Evolutionary conservation across 768 basidiomycete species (phyloP), one percentile per base, ranked within the genome.

Genomic region (Lactarius tabidus): DNA sequence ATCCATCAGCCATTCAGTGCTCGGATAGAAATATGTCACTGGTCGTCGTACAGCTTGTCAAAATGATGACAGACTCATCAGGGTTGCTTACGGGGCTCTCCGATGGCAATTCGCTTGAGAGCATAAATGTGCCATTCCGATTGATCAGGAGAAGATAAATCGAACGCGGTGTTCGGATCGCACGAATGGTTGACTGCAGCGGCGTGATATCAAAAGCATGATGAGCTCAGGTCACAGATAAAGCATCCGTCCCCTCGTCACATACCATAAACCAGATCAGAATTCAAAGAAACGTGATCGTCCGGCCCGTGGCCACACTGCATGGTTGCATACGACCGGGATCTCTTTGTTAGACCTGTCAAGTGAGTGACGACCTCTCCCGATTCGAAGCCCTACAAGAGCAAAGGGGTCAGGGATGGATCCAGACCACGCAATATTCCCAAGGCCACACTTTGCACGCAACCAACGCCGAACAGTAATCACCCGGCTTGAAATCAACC

Each of bases 1-100:
- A 23, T 79, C 84, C 85, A 88, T 87, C 54, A 84, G 80, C 86
- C 86, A 88, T 70, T 88, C 86, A 18, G 85, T 88, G 69, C 81
- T 82, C 20, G 86, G 87, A 72, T 88, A 87, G 71, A 87, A 88
- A 71, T 82, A 87, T 2, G 82, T 84, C 61, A 87, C 77, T 75
- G 72, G 36, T 29, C 20, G 56, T 29, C 60, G 54, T 39, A 36
- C 53, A 54, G 20, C 66, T 17, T 64, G 51, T 55, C 17, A 53
- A 10, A 33, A 12, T 29, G 26, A 10, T 26, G 39, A 74, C 76
- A 38, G 68, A 69, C 23, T 72, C 72, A 60, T 77, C 76, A 64
- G 73, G 48, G 23, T 63, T 74, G 77, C 69, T 75, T 75, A 78
- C 85, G 65, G 23, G 74, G 43, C 36, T 78, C 75, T 35, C 79